Conservation (phyloP, 345 rosid genomes). For the Combretum micranthum region DNA sequence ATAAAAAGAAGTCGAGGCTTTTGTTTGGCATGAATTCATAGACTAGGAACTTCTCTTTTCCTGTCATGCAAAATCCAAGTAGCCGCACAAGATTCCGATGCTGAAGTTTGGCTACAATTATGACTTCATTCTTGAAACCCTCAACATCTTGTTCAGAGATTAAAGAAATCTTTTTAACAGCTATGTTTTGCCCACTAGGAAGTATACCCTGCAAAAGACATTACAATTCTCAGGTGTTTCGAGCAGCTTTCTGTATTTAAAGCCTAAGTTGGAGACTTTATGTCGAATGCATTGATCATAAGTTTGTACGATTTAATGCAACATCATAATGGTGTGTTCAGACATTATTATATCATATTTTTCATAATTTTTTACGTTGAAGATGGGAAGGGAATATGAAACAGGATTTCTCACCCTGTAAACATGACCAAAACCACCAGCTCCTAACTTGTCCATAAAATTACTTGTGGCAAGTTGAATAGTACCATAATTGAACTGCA, state of each 20-base stretch:
- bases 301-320: too few species aligned
- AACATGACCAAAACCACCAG: constrained; percentile 70
- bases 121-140: constrained; percentile 41
- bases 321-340: too few species aligned
- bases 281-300: too few species aligned
- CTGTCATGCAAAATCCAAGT: constrained; percentile 36
- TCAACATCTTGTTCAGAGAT: constrained; percentile 31
- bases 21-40: constrained; percentile 41
- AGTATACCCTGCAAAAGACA: constrained; percentile 28
- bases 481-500: constrained; percentile 30
- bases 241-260: background rate
- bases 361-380: too few species aligned
- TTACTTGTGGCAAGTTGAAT: constrained; percentile 39
- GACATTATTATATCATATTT: too few species aligned
- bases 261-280: too few species aligned
- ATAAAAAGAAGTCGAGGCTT: constrained; percentile 37
- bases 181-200: constrained; percentile 26
- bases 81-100: constrained; percentile 45
- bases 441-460: constrained; percentile 59
- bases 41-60: constrained; percentile 38
- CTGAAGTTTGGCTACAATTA: constrained; percentile 35
- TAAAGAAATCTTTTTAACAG: constrained; percentile 39
- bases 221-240: too few species aligned
- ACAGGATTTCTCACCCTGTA: constrained; percentile 30
- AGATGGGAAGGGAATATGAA: too few species aligned